Conservation (phyloP, 2,329 filamentous ascomycete species). For the Aspergillus phoenicis region DNA sequence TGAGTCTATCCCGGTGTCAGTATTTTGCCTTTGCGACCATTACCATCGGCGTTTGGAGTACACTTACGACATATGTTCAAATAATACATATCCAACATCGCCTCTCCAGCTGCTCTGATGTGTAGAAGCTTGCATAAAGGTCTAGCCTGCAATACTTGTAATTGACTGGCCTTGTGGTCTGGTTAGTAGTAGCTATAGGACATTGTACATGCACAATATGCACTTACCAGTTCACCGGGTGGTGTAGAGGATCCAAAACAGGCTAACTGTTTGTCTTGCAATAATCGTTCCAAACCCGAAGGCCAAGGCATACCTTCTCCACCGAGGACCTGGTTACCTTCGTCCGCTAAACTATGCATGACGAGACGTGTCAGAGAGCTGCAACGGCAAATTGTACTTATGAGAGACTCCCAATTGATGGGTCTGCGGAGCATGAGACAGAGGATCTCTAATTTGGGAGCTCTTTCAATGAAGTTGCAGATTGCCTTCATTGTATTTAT, state of each 20-base stretch:
- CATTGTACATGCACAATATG: not conserved
- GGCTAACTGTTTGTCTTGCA: not conserved
- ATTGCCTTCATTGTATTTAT: not conserved
- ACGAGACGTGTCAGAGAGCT: not conserved
- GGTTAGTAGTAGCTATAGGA: not conserved
- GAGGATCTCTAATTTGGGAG: not conserved
- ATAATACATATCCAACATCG: too few species aligned
- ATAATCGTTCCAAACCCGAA: not conserved
- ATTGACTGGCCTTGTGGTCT: not conserved
- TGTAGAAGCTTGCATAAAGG: not conserved
- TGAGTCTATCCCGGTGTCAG: not conserved
- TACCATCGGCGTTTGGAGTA: not conserved
- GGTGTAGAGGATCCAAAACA: not conserved
- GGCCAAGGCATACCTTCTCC: not conserved
- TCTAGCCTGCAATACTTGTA: not conserved
- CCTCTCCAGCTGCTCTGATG: not conserved
- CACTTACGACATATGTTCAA: not conserved
- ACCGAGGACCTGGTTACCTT: not conserved
- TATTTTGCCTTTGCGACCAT: not conserved
- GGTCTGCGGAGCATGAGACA: not conserved
- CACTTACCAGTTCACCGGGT: not conserved
- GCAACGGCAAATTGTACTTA: too few species aligned
- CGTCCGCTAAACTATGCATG: not conserved
- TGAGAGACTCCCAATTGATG: not conserved
- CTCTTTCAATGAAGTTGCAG: not conserved